A percentile compares a stretch with the other conserved stretches of the same genome.
Evolutionary conservation across 768 basidiomycete species (phyloP).

Genomic region (Mycena capillaripes): DNA sequence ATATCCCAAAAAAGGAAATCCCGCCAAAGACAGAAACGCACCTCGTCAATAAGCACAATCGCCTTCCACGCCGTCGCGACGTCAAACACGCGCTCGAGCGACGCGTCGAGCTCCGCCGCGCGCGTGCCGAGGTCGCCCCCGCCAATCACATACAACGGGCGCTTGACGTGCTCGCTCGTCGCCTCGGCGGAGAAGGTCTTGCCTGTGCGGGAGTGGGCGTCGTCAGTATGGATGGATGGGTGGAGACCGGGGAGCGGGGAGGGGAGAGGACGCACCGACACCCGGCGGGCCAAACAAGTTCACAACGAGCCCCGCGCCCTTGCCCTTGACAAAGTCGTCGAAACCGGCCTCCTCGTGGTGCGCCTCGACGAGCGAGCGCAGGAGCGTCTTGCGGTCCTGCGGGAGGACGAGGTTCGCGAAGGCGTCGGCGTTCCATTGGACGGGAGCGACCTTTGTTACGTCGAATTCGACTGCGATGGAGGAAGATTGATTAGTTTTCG

Average conservation of each 20-base stretch:
- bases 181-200: conserved; percentile 75
- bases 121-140: conserved; percentile 69
- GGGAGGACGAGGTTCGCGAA: conserved; percentile 75
- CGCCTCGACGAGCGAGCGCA: conserved; percentile 70
- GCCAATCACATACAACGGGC: conserved; percentile 67
- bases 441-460: conserved; percentile 64
- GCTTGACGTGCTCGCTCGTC: conserved; percentile 66
- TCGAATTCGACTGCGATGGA: conserved; percentile 67
- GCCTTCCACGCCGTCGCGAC: conserved; percentile 74
- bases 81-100: conserved; percentile 62
- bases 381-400: conserved; percentile 63
- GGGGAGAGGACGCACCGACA: conserved; percentile 55
- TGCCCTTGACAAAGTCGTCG: conserved; percentile 75
- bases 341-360: conserved; percentile 67
- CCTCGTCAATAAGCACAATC: conserved; percentile 70
- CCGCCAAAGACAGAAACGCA: conserved; percentile 30
- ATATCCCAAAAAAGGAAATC: neutral
- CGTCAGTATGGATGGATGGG: neutral
- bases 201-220: conserved; percentile 40
- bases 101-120: conserved; percentile 57
- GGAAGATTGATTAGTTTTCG: neutral
- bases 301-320: conserved; percentile 73
- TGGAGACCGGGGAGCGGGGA: neutral
- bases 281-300: conserved; percentile 72
- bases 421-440: conserved; percentile 71